These are phyloP conservation scores for Candida xyloterini DNA, from an alignment of 805 yeast genomes.

Conservation along the genomic window DNA sequence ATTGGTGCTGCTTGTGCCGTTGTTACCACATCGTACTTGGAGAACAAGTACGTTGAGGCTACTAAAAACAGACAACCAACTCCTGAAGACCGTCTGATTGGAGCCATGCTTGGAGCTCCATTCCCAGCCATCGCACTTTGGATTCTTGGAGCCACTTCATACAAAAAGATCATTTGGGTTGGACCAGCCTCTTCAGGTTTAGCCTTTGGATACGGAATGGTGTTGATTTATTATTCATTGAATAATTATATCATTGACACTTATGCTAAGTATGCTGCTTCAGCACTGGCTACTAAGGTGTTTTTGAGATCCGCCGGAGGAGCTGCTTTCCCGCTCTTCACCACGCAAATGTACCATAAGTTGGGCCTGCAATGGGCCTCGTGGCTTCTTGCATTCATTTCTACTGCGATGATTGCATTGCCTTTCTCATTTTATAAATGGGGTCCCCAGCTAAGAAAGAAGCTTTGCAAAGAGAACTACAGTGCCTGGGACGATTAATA, in stretches of 20 bases:
- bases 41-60: constrained; percentile 53
- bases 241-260: constrained; percentile 89
- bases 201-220: constrained; percentile 62
- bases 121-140: constrained; percentile 78
- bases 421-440: constrained; percentile 70
- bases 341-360: constrained; percentile 74
- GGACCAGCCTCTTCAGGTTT: constrained; percentile 60
- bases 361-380: constrained; percentile 80
- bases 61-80: constrained; percentile 55
- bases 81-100: constrained; percentile 78
- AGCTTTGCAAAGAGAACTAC: constrained; percentile 66
- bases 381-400: constrained; percentile 72
- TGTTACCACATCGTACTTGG: constrained; percentile 70
- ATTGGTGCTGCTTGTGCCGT: constrained; percentile 82
- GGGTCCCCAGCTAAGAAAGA: constrained; percentile 62
- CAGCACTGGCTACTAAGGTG: constrained; percentile 79
- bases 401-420: constrained; percentile 70
- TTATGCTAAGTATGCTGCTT: constrained; percentile 76
- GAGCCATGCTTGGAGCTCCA: constrained; percentile 81
- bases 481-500: constrained; percentile 27
- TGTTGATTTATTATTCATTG: constrained; percentile 53
- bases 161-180: constrained; percentile 62
- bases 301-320: constrained; percentile 81
- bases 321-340: constrained; percentile 80
- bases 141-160: constrained; percentile 77